Evolutionary conservation across 352 stramenopile genomes (phyloP).

Genomic region (Phytopythium montanum): DNA sequence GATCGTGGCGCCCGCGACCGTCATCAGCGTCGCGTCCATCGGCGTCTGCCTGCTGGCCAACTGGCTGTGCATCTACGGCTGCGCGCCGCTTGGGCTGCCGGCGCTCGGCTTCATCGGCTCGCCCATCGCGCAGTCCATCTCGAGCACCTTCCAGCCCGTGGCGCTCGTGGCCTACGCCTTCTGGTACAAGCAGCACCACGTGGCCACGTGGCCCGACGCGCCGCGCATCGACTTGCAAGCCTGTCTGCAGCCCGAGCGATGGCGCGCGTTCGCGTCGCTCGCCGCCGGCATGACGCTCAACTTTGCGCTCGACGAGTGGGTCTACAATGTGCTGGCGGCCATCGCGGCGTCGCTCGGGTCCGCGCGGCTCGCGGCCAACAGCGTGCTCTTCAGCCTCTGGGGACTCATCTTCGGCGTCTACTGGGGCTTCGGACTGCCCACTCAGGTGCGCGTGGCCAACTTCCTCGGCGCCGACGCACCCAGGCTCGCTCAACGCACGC

Average conservation of each 20-base stretch:
- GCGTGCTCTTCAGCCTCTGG: constrained; percentile 82
- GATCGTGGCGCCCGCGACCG: constrained; percentile 74
- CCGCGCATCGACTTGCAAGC: constrained; percentile 45
- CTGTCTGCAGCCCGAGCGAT: constrained; percentile 59
- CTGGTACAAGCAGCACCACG: constrained; percentile 79
- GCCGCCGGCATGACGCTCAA: constrained; percentile 79
- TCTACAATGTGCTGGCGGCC: constrained; percentile 77
- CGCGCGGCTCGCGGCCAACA: constrained; percentile 69
- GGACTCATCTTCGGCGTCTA: constrained; percentile 81
- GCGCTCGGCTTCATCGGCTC: constrained; percentile 71
- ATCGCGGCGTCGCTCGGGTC: constrained; percentile 60
- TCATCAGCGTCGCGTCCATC: constrained; percentile 69
- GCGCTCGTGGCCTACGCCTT: constrained; percentile 67
- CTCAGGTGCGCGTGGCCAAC: constrained; percentile 73
- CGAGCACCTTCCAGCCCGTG: constrained; percentile 72
- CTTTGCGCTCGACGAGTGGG: constrained; percentile 72
- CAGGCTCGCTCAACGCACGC: constrained; percentile 44
- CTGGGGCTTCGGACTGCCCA: constrained; percentile 79
- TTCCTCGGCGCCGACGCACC: constrained; percentile 70
- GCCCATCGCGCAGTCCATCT: constrained; percentile 61
- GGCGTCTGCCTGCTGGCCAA: constrained; percentile 64
- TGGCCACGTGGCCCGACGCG: constrained; percentile 60
- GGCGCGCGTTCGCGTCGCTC: constrained; percentile 58
- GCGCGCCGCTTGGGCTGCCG: constrained; percentile 34
- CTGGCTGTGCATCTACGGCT: constrained; percentile 80